Evolutionary conservation across 2,329 filamentous ascomycete genomes (phyloP), one percentile per base, ranked within the genome.

Genomic region (Cordyceps farinosa): DNA sequence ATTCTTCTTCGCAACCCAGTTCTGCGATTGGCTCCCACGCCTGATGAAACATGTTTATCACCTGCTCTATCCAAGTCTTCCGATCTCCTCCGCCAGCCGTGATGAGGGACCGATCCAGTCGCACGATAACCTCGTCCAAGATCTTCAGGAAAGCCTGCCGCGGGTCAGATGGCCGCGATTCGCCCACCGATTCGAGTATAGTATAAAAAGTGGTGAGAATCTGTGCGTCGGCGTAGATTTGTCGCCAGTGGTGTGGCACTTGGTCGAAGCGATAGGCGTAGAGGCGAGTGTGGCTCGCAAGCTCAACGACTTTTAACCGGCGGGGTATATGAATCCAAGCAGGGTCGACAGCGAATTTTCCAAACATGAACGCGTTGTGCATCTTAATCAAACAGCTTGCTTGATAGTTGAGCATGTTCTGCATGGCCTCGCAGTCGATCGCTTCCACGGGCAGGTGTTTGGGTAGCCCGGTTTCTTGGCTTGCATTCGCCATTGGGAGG

Each of bases 101-200:
- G 52, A 96, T 91, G 51, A 96, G 75, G 0, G 90, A 88, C 73
- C 87, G 86, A 69, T 97, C 93, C 2, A 98, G 80, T 1, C 82
- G 76, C 60, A 82, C 81, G 40, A 96, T 83, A 2, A 90, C 79
- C 1, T 80, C 73, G 40, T 84, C 80, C 4, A 92, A 71, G 3
- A 15, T 32, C 42, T 32, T 34, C 42, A 62, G 10, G n/a, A 62
- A 55, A 15, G 30, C 59, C 17, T 65, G 60, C 9, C 61, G 56
- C 34, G 69, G 67, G 7, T 67, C 62, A 1, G 67, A 64, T 11
- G 51, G 53, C 3, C 36, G 55, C 9, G 45, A 54, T 4, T 48
- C n/a, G 0, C 45, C 54, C 42, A 67, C 61, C 4, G 53, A 62
- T 3, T 61, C 47, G 11, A 76, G 68, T 27, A 75, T 62, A 10